These are phyloP conservation scores for Yarrowia divulgata DNA, from an alignment of 805 yeast genomes.

Conservation along the genomic window DNA sequence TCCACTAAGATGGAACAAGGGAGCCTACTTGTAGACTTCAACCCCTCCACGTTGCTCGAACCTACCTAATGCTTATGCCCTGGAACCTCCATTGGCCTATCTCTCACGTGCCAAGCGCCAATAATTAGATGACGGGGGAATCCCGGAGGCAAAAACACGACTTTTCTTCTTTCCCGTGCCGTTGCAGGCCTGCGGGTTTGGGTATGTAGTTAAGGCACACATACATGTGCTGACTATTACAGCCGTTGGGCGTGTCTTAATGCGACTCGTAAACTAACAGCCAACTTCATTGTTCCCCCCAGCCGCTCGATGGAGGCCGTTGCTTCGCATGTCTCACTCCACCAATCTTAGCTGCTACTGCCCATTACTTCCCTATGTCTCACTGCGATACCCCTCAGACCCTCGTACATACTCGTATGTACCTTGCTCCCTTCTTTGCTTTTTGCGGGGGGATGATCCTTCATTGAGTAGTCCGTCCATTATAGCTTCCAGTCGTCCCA, in stretches of 20 bases:
- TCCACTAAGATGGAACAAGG: neutral
- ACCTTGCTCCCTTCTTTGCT: neutral
- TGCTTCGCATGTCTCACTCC: conserved; percentile 11
- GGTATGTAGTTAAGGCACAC: neutral
- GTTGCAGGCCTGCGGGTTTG: neutral
- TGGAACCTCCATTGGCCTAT: conserved; percentile 5
- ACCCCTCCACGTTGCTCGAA: conserved; percentile 12
- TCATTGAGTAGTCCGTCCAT: too few species aligned
- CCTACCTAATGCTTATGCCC: conserved; percentile 18
- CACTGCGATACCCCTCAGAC: neutral
- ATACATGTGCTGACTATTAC: too few species aligned
- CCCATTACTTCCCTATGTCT: neutral
- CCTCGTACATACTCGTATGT: neutral
- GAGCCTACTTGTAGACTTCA: neutral
- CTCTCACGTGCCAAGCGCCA: neutral
- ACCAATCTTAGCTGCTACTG: neutral
- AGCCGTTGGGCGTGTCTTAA: conserved; percentile 16
- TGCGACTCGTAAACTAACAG: conserved; percentile 2
- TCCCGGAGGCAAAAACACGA: neutral
- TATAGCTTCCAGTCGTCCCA: too few species aligned
- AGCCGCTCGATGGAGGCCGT: conserved; percentile 19
- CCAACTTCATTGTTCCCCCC: neutral
- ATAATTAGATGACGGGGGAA: neutral
- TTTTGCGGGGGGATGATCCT: neutral
- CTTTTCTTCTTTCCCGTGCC: neutral